Base-by-base conservation (phyloP, 176 grass and related monocot species). In the Phyllostachys edulis region DNA sequence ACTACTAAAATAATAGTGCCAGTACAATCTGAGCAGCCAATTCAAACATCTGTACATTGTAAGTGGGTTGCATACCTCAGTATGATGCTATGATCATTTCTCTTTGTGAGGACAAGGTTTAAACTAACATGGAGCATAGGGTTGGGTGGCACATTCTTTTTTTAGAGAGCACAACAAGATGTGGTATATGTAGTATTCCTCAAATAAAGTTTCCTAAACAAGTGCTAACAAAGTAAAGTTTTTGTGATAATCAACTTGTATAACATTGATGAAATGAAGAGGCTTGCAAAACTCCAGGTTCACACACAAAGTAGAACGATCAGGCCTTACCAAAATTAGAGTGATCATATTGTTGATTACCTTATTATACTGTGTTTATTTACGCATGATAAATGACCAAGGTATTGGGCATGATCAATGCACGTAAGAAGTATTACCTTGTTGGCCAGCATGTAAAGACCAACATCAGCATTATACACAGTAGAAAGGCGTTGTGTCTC, bases 371-470 rank as follows among this genome's bases (percentile, higher is more conserved):
- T 18, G 52, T 23, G 37, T 70, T 78, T 36, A 79, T 63, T 6
- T 69, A 70, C 44, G 32, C 16, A 10, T 17, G 54, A 83, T 64
- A 34, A 68, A 71, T 71, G 26, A 0, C 36, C 17, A 69, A 69
- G 0, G 8, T n/a, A 69, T 21, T 60, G 14, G 49, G 6, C 14
- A 24, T 77, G 10, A 87, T 38, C 27, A 87, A 61, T 82, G 49
- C 21, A 72, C 17, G 55, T 45, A 63, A 63, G 57, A 4, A 47
- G 56, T 45, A 72, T 90, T 82, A 98, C 96, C 91, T 98, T 95
- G 87, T 98, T 98, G 44, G 93, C 96, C 63, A 98, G 91, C 96
- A 98, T 95, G 87, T 95, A 98, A 90, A 98, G 96, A 52, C 96
- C 96, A 87, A 98, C 96, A 75, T 98, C 96, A 84, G 93, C 96